phyloP scores from a whole-genome alignment of 768 basidiomycete species.

The Termitomyces sp. region DNA sequence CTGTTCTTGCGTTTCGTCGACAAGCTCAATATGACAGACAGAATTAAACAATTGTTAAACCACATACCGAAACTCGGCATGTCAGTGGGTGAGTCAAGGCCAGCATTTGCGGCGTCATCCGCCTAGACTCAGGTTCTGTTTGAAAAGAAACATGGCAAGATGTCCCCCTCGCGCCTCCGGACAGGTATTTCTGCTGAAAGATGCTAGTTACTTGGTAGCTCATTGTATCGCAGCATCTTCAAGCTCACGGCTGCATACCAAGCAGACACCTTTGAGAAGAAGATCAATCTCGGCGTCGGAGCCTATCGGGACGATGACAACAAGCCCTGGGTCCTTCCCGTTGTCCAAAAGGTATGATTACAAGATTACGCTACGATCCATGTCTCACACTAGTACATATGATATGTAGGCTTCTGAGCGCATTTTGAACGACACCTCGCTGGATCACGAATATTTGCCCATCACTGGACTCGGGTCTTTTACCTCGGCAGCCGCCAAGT shows the following conservation, averaged over 20 bases:
- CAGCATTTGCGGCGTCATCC: background rate
- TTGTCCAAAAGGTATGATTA: constrained; percentile 70
- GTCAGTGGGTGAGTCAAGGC: constrained; percentile 44
- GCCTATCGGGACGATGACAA: constrained; percentile 85
- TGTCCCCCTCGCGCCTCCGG: constrained; percentile 81
- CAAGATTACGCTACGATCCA: background rate
- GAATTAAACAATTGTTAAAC: constrained; percentile 53
- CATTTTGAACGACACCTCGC: constrained; percentile 58
- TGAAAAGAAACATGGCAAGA: constrained; percentile 62
- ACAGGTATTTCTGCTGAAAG: constrained; percentile 44
- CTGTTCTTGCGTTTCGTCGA: constrained; percentile 1
- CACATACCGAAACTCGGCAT: constrained; percentile 45
- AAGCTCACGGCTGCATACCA: constrained; percentile 89
- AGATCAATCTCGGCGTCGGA: constrained; percentile 90
- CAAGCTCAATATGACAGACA: constrained; percentile 38
- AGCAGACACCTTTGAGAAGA: constrained; percentile 64
- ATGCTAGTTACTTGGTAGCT: background rate
- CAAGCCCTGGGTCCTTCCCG: constrained; percentile 91
- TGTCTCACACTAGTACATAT: background rate
- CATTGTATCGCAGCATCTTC: constrained; percentile 60
- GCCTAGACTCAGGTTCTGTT: constrained; percentile 4
- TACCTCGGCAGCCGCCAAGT: constrained; percentile 71
- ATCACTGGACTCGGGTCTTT: constrained; percentile 86
- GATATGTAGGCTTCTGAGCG: constrained; percentile 59
- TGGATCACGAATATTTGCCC: constrained; percentile 92